phyloP scores from a whole-genome alignment of 192 early-diverging fungal species.

The Coemansia sp. region DNA sequence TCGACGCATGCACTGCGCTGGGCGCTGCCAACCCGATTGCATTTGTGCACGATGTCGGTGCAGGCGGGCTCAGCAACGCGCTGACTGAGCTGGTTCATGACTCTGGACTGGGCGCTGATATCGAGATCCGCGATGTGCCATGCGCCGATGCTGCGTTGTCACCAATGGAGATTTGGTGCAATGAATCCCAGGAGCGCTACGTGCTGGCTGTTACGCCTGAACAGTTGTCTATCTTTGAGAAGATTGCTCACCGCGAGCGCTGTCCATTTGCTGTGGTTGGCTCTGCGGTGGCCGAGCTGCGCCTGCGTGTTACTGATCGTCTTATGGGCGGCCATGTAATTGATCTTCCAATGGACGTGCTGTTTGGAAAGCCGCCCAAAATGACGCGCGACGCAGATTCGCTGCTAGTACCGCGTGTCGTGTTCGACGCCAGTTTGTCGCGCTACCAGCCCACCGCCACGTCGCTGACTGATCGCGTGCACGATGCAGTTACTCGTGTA shows the following conservation, averaged over 20 bases:
- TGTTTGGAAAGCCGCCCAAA: constrained; percentile 97
- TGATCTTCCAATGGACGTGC: constrained; percentile 91
- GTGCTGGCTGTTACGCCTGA: constrained; percentile 86
- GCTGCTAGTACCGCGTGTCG: constrained; percentile 48
- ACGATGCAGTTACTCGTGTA: constrained; percentile 72
- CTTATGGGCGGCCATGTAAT: constrained; percentile 59
- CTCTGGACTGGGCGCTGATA: constrained; percentile 81
- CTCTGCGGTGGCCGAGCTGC: constrained; percentile 77
- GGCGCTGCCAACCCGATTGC: constrained; percentile 83
- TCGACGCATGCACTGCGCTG: constrained; percentile 87
- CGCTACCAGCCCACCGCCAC: constrained; percentile 59
- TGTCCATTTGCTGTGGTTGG: constrained; percentile 92
- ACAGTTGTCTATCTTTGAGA: constrained; percentile 66
- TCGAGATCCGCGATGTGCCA: constrained; percentile 90
- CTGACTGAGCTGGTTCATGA: constrained; percentile 98
- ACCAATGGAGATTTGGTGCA: constrained; percentile 99
- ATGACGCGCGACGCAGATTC: constrained; percentile 80
- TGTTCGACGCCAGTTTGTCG: constrained; percentile 61
- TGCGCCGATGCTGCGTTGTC: constrained; percentile 90
- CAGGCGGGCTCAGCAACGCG: constrained; percentile 97
- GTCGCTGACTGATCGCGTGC: constrained; percentile 43
- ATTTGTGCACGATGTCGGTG: constrained; percentile 98
- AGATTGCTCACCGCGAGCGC: constrained; percentile 85
- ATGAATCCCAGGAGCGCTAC: constrained; percentile 98
- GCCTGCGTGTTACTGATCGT: constrained; percentile 78